Conservation (phyloP, 139 green algal species). For the Tetradesmus lagerheimii region DNA sequence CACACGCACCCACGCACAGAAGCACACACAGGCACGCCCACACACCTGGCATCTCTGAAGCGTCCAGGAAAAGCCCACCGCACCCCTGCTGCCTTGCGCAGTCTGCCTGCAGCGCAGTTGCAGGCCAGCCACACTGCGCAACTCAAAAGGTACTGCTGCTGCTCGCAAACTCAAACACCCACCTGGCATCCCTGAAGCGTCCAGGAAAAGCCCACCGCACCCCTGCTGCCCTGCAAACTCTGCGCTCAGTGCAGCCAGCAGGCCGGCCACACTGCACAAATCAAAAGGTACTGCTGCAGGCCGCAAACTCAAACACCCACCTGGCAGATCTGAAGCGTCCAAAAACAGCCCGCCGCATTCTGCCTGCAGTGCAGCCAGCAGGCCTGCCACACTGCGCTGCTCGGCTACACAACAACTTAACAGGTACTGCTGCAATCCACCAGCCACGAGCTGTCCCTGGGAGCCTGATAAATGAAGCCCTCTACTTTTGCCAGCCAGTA, state of each 20-base stretch:
- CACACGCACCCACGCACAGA: no score
- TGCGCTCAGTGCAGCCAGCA: no score
- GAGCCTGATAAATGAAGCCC: neutral
- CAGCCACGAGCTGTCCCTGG: neutral
- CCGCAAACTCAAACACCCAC: no score
- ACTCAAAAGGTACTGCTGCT: no score
- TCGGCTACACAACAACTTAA: neutral
- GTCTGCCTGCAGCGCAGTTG: no score
- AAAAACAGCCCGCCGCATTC: neutral
- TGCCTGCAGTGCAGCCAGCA: neutral
- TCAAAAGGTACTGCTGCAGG: no score
- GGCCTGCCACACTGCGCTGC: neutral
- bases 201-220: neutral
- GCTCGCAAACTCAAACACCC: no score
- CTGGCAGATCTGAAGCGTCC: neutral
- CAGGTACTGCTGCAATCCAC: neutral
- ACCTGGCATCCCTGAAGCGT: neutral
- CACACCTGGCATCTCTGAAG: neutral
- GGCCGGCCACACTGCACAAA: no score
- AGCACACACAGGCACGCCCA: no score
- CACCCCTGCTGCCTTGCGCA: neutral
- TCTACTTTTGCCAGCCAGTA: no score
- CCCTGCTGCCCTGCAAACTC: no score
- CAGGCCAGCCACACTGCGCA: no score
- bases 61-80: neutral